These are phyloP conservation scores for Cymbidium sinense DNA, from an alignment of 106 monocot genomes.

Conservation along the genomic window DNA sequence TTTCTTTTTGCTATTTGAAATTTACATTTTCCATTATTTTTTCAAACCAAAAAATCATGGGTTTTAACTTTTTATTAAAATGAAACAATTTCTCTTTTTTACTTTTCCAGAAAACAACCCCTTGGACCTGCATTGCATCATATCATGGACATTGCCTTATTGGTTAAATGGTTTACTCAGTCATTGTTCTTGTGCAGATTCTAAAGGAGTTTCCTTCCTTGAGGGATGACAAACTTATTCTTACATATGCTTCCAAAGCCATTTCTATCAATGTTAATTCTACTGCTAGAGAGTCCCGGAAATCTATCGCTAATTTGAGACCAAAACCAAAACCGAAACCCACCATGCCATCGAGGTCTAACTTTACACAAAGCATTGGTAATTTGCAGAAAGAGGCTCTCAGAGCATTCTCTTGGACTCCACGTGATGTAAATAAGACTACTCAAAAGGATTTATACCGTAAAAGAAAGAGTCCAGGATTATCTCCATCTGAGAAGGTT, in stretches of 20 bases:
- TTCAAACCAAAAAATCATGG: neutral
- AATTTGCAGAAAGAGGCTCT: slow-evolving; percentile 88
- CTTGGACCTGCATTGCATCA: neutral
- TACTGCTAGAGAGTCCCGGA: slow-evolving; percentile 58
- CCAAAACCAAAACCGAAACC: slow-evolving; percentile 64
- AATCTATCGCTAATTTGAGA: slow-evolving; percentile 47
- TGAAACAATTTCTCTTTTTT: neutral
- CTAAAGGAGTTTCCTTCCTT: slow-evolving; percentile 84
- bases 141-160: neutral
- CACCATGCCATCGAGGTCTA: slow-evolving; percentile 35
- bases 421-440: slow-evolving; percentile 63
- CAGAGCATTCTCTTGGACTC: slow-evolving; percentile 81
- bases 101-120: neutral
- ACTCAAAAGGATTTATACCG: slow-evolving; percentile 47
- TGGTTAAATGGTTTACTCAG: neutral
- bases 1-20: neutral
- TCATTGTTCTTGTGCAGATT: slow-evolving; percentile 42
- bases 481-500: slow-evolving; percentile 43
- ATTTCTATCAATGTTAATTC: slow-evolving; percentile 62
- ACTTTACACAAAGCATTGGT: slow-evolving; percentile 59
- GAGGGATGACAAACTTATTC: slow-evolving; percentile 70
- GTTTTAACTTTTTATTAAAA: neutral
- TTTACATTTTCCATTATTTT: neutral
- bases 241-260: slow-evolving; percentile 74
- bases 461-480: slow-evolving; percentile 80